phyloP scores from a whole-genome alignment of 2,329 filamentous ascomycete genomes.

The Metarhizium humberi region DNA sequence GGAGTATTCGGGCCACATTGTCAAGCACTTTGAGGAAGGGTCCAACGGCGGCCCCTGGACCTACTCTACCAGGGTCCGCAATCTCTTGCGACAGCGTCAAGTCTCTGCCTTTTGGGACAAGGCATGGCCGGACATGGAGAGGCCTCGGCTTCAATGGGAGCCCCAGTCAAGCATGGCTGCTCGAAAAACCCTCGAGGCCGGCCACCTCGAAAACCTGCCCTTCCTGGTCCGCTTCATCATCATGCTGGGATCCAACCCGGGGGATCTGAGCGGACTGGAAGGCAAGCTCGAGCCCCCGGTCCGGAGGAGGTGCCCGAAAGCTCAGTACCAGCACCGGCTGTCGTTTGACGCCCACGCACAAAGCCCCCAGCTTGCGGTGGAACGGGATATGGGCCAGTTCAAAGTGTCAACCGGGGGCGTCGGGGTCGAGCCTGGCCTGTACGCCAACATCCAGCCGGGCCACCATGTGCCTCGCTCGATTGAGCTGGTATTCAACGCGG shows the following conservation, averaged over 20 bases:
- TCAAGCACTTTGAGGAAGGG: constrained; percentile 37
- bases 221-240: constrained; percentile 30
- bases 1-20: constrained; percentile 36
- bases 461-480: constrained; percentile 5
- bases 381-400: neutral
- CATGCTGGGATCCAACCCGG: constrained; percentile 21
- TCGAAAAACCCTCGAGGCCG: constrained; percentile 35
- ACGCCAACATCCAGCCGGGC: neutral
- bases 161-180: constrained; percentile 31
- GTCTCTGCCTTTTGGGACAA: constrained; percentile 27
- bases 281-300: constrained; percentile 6
- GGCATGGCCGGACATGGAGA: constrained; percentile 25
- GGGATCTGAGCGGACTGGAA: neutral
- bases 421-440: neutral
- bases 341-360: neutral
- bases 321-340: neutral
- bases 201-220: constrained; percentile 30
- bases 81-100: constrained; percentile 31
- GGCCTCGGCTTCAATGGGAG: constrained; percentile 28
- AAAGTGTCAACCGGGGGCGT: neutral
- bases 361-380: constrained; percentile 1
- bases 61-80: constrained; percentile 34
- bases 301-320: constrained; percentile 5
- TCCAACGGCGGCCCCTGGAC: constrained; percentile 31
- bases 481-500: neutral